These are phyloP conservation scores for Nicotiana noctiflora DNA, from an alignment of 257 asterid genomes.

Conservation along the genomic window DNA sequence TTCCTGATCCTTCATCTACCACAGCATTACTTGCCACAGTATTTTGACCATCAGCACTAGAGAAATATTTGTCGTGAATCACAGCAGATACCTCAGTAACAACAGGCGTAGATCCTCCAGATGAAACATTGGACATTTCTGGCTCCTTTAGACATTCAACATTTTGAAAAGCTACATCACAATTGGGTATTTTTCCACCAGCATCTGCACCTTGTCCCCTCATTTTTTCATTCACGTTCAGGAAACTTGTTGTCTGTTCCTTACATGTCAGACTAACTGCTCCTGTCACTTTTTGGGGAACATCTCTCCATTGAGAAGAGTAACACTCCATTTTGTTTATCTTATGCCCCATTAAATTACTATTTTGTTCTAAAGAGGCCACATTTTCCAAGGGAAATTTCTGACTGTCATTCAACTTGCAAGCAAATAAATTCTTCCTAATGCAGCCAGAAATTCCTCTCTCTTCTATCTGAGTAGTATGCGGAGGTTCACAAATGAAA, in stretches of 20 bases:
- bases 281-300: constrained; percentile 31
- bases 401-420: constrained; percentile 21
- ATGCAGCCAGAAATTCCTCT: constrained; percentile 26
- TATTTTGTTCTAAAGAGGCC: constrained; percentile 20
- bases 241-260: constrained; percentile 19
- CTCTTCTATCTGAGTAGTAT: constrained; percentile 13
- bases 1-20: constrained; percentile 48
- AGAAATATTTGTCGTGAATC: constrained; percentile 34
- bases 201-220: constrained; percentile 22
- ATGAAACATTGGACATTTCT: constrained; percentile 39
- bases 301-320: constrained; percentile 50
- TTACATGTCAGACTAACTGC: constrained; percentile 22
- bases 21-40: constrained; percentile 21
- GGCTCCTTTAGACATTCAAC: constrained; percentile 30
- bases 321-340: constrained; percentile 26
- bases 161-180: constrained; percentile 23
- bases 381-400: constrained; percentile 16
- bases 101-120: constrained; percentile 50
- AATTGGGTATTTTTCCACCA: constrained; percentile 19
- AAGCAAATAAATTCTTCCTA: constrained; percentile 15
- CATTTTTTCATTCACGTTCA: constrained; percentile 4
- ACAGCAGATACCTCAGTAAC: constrained; percentile 36
- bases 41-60: constrained; percentile 26
- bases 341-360: constrained; percentile 15
- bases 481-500: constrained; percentile 13